phyloP scores from a whole-genome alignment of 352 stramenopile species.

The Phytophthora citricola region DNA sequence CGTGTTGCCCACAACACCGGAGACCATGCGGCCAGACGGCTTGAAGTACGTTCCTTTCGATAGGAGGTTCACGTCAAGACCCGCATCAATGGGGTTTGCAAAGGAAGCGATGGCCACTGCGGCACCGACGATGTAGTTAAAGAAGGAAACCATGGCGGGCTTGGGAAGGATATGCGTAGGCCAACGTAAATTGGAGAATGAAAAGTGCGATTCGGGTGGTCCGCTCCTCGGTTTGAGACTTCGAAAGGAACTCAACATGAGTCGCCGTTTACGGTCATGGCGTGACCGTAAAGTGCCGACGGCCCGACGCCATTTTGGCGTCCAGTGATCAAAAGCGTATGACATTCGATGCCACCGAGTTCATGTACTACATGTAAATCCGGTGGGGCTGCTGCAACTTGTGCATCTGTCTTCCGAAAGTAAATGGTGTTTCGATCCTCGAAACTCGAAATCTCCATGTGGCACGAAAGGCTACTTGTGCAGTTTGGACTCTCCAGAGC shows the following conservation, averaged over 20 bases:
- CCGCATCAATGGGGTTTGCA: conserved; percentile 3
- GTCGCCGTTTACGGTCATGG: no score
- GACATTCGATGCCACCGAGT: background rate
- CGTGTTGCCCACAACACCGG: conserved; percentile 30
- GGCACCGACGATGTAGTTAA: conserved; percentile 19
- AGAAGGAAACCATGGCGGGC: conserved; percentile 34
- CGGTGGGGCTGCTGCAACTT: no score
- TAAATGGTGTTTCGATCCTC: no score
- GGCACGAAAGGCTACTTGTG: no score
- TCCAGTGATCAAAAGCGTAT: conserved; percentile 4
- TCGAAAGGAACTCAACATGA: background rate
- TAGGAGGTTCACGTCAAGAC: conserved; percentile 32
- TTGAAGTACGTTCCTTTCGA: conserved; percentile 47
- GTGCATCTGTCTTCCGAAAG: no score
- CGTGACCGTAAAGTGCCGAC: background rate
- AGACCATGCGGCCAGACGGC: conserved; percentile 32
- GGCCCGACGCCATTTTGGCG: background rate
- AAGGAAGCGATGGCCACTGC: conserved; percentile 7
- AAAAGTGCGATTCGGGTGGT: conserved; percentile 10
- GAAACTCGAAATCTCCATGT: no score
- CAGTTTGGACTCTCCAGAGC: no score
- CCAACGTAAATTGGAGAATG: conserved; percentile 34
- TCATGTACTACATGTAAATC: no score
- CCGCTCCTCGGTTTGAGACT: background rate
- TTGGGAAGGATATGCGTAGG: background rate